phyloP scores from a whole-genome alignment of 1,284 basidiomycete species.

The Pholiota adiposa region DNA sequence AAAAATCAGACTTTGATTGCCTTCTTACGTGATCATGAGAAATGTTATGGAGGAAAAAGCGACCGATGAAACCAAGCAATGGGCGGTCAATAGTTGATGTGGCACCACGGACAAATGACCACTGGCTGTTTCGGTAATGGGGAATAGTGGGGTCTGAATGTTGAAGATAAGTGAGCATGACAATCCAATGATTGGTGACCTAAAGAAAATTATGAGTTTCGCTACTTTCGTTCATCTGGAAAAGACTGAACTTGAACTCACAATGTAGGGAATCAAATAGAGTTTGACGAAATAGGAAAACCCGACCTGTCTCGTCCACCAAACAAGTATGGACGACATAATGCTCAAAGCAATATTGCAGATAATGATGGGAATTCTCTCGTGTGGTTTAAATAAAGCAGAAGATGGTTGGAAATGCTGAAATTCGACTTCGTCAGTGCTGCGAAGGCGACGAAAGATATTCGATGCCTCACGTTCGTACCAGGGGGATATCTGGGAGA shows the following conservation, averaged over 20 bases:
- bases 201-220: neutral
- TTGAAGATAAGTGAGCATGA: slow-evolving; percentile 26
- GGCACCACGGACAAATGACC: slow-evolving; percentile 41
- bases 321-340: slow-evolving; percentile 43
- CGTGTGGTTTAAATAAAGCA: slow-evolving; percentile 73
- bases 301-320: slow-evolving; percentile 36
- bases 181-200: slow-evolving; percentile 23
- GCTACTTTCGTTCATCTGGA: neutral
- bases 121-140: slow-evolving; percentile 49
- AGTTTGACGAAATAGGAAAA: slow-evolving; percentile 40
- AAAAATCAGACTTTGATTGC: slow-evolving; percentile 24
- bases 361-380: slow-evolving; percentile 49
- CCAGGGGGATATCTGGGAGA: slow-evolving; percentile 64
- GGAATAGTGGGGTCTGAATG: slow-evolving; percentile 51
- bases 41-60: slow-evolving; percentile 36
- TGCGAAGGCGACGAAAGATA: neutral
- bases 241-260: slow-evolving; percentile 8
- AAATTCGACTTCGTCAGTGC: neutral
- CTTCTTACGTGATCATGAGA: slow-evolving; percentile 34
- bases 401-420: slow-evolving; percentile 39
- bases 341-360: slow-evolving; percentile 49
- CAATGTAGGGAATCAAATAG: slow-evolving; percentile 57
- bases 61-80: slow-evolving; percentile 37
- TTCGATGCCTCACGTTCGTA: slow-evolving; percentile 55
- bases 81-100: slow-evolving; percentile 41